Conservation (phyloP, 495 filamentous ascomycete species). For the Penicillium soppii region DNA sequence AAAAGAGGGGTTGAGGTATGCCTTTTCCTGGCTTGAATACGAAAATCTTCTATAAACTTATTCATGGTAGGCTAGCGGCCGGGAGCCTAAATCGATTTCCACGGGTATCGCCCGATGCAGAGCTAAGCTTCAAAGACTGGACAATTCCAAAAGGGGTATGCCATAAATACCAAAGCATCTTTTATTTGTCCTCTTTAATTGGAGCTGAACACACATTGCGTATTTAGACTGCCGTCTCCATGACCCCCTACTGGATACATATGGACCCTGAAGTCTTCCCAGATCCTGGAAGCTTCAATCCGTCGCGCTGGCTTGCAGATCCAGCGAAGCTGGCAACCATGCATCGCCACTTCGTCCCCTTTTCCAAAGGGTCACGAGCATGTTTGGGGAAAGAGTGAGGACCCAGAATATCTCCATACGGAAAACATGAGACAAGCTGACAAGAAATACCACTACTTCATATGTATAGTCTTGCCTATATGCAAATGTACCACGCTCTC, state of each 20-base stretch:
- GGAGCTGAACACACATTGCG: too few relatives aligned
- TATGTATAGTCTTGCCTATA: too few relatives aligned
- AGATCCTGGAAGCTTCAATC: constrained; percentile 52
- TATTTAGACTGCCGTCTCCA: constrained; percentile 44
- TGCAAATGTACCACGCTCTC: too few relatives aligned
- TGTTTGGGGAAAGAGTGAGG: not conserved
- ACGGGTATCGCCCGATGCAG: constrained; percentile 1
- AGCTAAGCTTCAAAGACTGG: not conserved
- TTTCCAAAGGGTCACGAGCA: constrained; percentile 45
- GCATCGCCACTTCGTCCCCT: constrained; percentile 71
- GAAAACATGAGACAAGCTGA: too few relatives aligned
- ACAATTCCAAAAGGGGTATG: constrained; percentile 5
- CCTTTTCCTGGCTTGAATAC: too few relatives aligned
- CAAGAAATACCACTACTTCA: too few relatives aligned
- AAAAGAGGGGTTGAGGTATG: constrained; percentile 45
- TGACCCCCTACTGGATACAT: constrained; percentile 63
- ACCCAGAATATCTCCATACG: too few relatives aligned
- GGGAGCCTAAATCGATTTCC: not conserved
- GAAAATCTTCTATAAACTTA: too few relatives aligned
- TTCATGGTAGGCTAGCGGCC: constrained; percentile 31
- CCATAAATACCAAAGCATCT: too few relatives aligned
- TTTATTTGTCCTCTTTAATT: too few relatives aligned
- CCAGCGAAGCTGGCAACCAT: constrained; percentile 42
- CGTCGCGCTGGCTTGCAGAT: constrained; percentile 53
- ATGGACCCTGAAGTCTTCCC: constrained; percentile 54